Percentiles rank a stretch among this genome's conserved stretches.
phyloP scores from a whole-genome alignment of 2,329 filamentous ascomycete genomes.

The Exutisphaerella laricina region DNA sequence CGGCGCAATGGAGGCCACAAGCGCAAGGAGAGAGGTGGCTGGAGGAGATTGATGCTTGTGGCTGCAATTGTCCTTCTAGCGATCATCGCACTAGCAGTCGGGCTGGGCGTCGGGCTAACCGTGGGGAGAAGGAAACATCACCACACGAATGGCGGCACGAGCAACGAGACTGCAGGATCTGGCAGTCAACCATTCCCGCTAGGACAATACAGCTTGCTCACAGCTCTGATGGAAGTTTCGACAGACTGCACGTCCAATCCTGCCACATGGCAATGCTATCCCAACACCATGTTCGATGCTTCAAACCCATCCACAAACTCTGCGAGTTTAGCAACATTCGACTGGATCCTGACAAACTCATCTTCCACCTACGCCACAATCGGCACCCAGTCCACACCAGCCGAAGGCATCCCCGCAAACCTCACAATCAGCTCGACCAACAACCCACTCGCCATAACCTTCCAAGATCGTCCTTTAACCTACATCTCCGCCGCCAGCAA shows the following conservation, averaged over 20 bases:
- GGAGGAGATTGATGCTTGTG: constrained; percentile 37
- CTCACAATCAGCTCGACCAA: constrained; percentile 45
- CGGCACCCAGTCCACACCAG: constrained; percentile 55
- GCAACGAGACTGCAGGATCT: neutral
- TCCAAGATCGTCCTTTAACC: constrained; percentile 48
- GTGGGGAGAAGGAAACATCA: constrained; percentile 20
- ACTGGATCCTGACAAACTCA: constrained; percentile 54
- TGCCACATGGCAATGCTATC: constrained; percentile 58
- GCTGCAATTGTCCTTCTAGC: constrained; percentile 36
- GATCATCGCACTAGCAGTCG: constrained; percentile 35
- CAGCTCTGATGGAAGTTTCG: constrained; percentile 50
- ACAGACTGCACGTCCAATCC: constrained; percentile 55
- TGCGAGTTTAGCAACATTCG: constrained; percentile 51
- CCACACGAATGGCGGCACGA: neutral
- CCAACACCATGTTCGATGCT: constrained; percentile 48
- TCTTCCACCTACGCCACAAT: constrained; percentile 38
- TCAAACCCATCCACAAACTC: constrained; percentile 16
- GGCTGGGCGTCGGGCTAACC: constrained; percentile 35
- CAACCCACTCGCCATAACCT: constrained; percentile 53
- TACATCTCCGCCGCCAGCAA: constrained; percentile 45
- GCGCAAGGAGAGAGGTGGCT: constrained; percentile 27
- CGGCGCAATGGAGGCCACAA: constrained; percentile 16
- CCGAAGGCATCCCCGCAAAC: constrained; percentile 33
- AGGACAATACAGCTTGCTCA: constrained; percentile 57
- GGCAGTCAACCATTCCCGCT: constrained; percentile 48